A percentile compares a stretch with the other conserved stretches of the same genome.
Conservation (phyloP, 176 grass and related monocot species). For the Phoenix roebelenii region DNA sequence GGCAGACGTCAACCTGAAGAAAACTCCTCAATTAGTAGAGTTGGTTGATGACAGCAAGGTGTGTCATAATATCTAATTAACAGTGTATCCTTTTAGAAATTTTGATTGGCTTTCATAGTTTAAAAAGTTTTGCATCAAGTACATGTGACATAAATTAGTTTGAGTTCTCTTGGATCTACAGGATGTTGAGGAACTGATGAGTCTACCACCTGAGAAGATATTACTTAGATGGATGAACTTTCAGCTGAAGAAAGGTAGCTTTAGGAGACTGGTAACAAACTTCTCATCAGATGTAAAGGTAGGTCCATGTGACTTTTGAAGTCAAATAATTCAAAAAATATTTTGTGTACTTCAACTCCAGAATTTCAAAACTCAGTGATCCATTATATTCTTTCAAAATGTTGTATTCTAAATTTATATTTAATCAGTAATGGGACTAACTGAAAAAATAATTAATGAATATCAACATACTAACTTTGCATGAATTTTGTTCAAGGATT, state of each 20-base stretch:
- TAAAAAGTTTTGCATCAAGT: too few species aligned
- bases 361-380: too few species aligned
- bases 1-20: constrained; percentile 87
- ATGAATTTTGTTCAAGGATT: too few species aligned
- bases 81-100: constrained; percentile 2
- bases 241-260: constrained; percentile 88
- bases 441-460: too few species aligned
- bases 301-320: constrained; percentile 14
- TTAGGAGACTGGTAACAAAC: constrained; percentile 52
- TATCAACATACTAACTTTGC: too few species aligned
- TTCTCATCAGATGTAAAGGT: constrained; percentile 98
- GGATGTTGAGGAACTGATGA: constrained; percentile 98
- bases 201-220: constrained; percentile 92
- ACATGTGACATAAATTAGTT: constrained; percentile 2
- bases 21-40: constrained; percentile 89
- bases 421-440: too few species aligned
- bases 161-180: constrained; percentile 16
- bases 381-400: too few species aligned
- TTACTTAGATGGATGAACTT: constrained; percentile 96
- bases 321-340: too few species aligned
- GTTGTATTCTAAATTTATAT: too few species aligned
- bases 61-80: constrained; percentile 1
- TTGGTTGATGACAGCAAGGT: constrained; percentile 85
- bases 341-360: too few species aligned
- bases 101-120: too few species aligned